phyloP scores from a whole-genome alignment of 2,329 filamentous ascomycete species.

The Nigrograna mackinnonii region DNA sequence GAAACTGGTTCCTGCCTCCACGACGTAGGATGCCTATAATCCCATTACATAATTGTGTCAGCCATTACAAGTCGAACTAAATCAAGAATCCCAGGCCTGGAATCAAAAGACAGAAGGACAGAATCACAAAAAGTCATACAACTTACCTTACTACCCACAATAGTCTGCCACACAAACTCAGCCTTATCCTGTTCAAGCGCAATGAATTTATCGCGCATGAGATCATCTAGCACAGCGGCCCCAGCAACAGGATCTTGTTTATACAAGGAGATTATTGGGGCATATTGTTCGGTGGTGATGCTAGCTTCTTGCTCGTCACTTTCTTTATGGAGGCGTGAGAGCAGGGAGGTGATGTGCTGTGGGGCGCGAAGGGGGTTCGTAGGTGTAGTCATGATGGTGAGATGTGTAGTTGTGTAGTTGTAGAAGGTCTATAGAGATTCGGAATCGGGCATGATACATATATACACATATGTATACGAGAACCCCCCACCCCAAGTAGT shows the following conservation, averaged over 20 bases:
- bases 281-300: background rate
- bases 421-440: background rate
- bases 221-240: conserved; percentile 6
- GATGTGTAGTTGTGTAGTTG: background rate
- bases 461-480: too few species aligned
- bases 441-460: too few species aligned
- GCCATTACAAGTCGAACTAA: too few species aligned
- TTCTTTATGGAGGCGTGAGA: conserved; percentile 1
- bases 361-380: conserved; percentile 3
- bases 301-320: conserved; percentile 6
- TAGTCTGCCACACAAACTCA: conserved; percentile 55
- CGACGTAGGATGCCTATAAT: background rate
- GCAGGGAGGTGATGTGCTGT: conserved; percentile 3
- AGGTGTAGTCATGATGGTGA: background rate
- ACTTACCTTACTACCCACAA: too few species aligned
- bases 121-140: too few species aligned
- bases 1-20: conserved; percentile 57
- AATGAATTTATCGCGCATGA: conserved; percentile 57
- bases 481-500: too few species aligned
- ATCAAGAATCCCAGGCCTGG: too few species aligned
- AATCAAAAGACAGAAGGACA: too few species aligned
- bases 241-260: conserved; percentile 1
- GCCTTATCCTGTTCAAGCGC: conserved; percentile 64
- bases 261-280: background rate
- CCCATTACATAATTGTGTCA: conserved; percentile 52